These are phyloP conservation scores for Trichoderma gamsii DNA, from an alignment of 495 filamentous ascomycete species.

Conservation along the genomic window DNA sequence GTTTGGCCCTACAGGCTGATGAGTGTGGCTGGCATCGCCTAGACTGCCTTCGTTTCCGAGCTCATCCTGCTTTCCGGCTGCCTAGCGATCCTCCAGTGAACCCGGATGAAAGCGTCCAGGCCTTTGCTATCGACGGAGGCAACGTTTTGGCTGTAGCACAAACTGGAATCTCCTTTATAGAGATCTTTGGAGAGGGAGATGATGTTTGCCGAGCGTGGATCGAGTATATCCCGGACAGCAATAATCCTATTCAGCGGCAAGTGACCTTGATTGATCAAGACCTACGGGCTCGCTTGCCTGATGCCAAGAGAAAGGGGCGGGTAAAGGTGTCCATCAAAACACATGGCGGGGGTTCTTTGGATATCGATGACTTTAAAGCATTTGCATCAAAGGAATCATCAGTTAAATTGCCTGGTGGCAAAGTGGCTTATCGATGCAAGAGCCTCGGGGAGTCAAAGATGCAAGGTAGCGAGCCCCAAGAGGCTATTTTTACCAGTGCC, in stretches of 20 bases:
- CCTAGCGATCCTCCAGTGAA: constrained; percentile 64
- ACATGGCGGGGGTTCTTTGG: constrained; percentile 61
- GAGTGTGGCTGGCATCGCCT: constrained; percentile 87
- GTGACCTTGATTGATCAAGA: constrained; percentile 68
- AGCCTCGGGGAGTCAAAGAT: constrained; percentile 69
- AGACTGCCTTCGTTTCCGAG: constrained; percentile 79
- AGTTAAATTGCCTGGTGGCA: constrained; percentile 58
- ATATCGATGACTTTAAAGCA: constrained; percentile 63
- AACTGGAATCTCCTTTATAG: constrained; percentile 74
- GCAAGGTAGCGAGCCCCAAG: constrained; percentile 63
- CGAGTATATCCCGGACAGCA: constrained; percentile 60
- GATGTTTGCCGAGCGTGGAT: constrained; percentile 68
- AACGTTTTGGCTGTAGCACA: constrained; percentile 72
- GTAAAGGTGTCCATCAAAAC: constrained; percentile 70
- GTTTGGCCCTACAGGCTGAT: constrained; percentile 63
- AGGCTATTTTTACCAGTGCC: constrained; percentile 68
- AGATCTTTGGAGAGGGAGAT: constrained; percentile 72
- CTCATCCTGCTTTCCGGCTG: constrained; percentile 83
- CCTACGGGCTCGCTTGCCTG: constrained; percentile 61
- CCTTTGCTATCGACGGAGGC: constrained; percentile 80
- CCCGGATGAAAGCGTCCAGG: constrained; percentile 73
- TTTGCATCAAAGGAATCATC: constrained; percentile 64
- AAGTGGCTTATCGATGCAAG: constrained; percentile 67
- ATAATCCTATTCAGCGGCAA: constrained; percentile 58
- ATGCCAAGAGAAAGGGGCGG: constrained; percentile 62